Base-by-base conservation (phyloP, 2,329 filamentous ascomycete species). In the Penicillium sp. region DNA sequence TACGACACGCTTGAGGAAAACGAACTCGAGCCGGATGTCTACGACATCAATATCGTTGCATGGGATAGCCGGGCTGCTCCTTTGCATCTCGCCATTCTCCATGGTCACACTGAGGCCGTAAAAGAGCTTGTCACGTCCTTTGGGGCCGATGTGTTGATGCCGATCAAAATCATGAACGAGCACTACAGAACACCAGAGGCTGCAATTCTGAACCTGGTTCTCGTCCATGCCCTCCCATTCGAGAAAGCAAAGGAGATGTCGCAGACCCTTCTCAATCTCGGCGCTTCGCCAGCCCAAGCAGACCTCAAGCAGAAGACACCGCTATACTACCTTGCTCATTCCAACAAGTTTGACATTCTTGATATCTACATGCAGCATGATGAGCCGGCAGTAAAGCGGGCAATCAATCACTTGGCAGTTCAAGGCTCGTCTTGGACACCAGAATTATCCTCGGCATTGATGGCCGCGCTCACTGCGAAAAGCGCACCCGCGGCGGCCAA, bases 31-130 rank as follows among this genome's bases (percentile, higher is more conserved):
- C 90, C 90, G 0, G 90, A 96, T 72, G 83, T 92, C 51, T 93
- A 89, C 70, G 86, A 94, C 63, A 81, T 92, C 58, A 87, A 95
- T 62, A 83, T 88, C 1, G 70, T 89, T n/a, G 85, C 90, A 1
- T 96, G 91, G 91, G 91, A 95, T 65, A 83, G 81, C 5, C 85
- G 87, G 5, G 84, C 86, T 56, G 89, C 88, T 13, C 85, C 91
- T 1, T 79, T 95, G 5, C 91, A 96, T 70, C 81, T 92, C 29
- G 91, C 91, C 8, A 91, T 95, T 59, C 71, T 90, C 1, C 84
- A 85, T 58, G 90, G 90, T 0, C 87, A 93, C 62, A 77, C 83
- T 27, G 82, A 88, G 4, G 83, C 86, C 11, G 89, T 93, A 15
- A 84, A 87, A 56, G 72, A 85, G 25, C 82, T 96, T 7, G 88